Evolutionary conservation across 768 basidiomycete species (phyloP), one percentile per base, ranked within the genome.

Genomic region (Trametes villosa): DNA sequence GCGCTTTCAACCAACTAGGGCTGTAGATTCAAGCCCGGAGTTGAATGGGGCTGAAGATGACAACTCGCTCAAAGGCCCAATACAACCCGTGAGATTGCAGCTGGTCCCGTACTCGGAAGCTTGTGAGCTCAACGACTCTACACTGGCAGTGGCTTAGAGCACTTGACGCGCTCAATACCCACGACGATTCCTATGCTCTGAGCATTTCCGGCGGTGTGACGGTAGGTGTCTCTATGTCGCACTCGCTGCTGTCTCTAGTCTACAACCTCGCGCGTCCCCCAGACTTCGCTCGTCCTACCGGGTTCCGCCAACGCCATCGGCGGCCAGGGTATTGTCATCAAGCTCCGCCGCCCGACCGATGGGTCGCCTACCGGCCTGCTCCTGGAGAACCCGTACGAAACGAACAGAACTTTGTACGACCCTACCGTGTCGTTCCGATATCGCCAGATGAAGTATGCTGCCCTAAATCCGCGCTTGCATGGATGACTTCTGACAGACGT

Each of bases 151-250:
- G 87, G 87, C 78, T 94, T 11, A 80, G 91, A 41, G 86, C 84
- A 38, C 71, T 94, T 13, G 92, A 96, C 67, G 91, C 82, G 0
- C 76, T 94, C 53, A 92, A 94, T 68, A 92, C 91, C 0, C 90
- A 89, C 64, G 92, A 94, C 70, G 82, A 84, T 18, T 80, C 89
- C 0, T 92, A 87, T 71, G 76, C 72, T 12, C 75, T 88, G 7
- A 82, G 87, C n/a, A 83, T 91, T 59, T 75, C 91, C 1, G 92
- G 93, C 11, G 93, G 94, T 13, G 82, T 94, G 18, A 94, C 92
- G 1, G 61, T 57, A 17, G 13, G 50, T 53, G 15, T n/a, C 5
- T 9, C 9, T 7, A 5, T 29, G 20, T 27, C 17, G n/a, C n/a
- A 2, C 18, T 31, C 20, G 8, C 17, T 6, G 36, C n/a, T 46